phyloP scores from a whole-genome alignment of 352 stramenopile species.

The Phytopythium oedochilum region DNA sequence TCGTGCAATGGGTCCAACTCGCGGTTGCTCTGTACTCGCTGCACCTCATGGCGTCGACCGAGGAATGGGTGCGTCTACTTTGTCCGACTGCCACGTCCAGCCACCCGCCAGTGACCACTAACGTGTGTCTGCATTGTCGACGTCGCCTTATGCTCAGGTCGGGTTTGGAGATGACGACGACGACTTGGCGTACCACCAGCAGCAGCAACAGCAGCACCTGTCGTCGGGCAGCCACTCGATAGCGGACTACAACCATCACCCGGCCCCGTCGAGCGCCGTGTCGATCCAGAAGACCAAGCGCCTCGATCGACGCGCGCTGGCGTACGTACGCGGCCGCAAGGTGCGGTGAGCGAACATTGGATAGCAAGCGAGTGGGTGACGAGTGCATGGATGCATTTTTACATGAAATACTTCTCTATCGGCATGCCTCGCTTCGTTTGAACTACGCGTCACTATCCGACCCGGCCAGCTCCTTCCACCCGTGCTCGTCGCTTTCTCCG shows the following conservation, averaged over 20 bases:
- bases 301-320: conserved; percentile 67
- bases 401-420: not conserved
- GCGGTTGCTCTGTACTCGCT: conserved; percentile 80
- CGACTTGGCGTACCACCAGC: conserved; percentile 39
- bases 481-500: conserved; percentile 35
- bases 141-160: conserved; percentile 36
- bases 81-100: no score
- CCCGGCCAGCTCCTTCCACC: conserved; percentile 15
- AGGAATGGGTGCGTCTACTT: conserved; percentile 63
- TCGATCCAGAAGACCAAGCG: conserved; percentile 81
- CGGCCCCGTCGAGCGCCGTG: conserved; percentile 41
- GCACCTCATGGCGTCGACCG: conserved; percentile 61
- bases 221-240: conserved; percentile 67
- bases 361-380: no score
- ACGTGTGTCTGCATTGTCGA: no score
- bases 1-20: conserved; percentile 85
- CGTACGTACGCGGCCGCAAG: conserved; percentile 69
- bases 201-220: conserved; percentile 6
- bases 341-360: conserved; percentile 58
- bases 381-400: not conserved
- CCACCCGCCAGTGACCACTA: no score
- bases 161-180: conserved; percentile 60
- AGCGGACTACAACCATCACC: conserved; percentile 70
- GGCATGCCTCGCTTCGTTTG: not conserved
- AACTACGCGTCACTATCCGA: conserved; percentile 11